Evolutionary conservation across 2,329 filamentous ascomycete genomes (phyloP), one percentile per base, ranked within the genome.

Genomic region (Claviceps monticola): DNA sequence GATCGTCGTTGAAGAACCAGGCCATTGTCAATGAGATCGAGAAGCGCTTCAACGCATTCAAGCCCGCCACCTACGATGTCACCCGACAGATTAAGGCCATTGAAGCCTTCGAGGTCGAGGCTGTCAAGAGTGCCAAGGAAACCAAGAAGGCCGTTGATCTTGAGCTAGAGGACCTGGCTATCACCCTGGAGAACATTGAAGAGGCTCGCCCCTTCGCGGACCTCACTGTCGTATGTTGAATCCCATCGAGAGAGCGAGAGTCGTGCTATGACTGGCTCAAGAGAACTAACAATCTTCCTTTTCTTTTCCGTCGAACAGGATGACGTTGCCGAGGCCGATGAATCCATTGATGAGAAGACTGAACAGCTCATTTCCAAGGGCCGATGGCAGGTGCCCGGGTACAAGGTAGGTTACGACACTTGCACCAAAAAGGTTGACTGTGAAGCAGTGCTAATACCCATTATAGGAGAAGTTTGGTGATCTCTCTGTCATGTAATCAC

Each of bases 281-380:
- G 21, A 23, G 42, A 23, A 44, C 21, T 44, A 26, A 44, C 16
- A 23, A 23, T 44, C 13, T 19, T 44, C 6, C 16, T 9, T 4
- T 41, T 16, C 21, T 44, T 23, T 44, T 34, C 9, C 29, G 29
- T 34, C 53, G 46, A 58, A 57, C 64, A 95, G 88, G 93, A 97
- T 71, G 93, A 98, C 67, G 86, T 98, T 71, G 88, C 87, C 56
- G 82, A 87, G 62, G 93, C 91, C 63, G 88, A 90, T 71, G 90
- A 93, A 64, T 91, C 95, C 61, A 96, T 98, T 71, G 91, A 97
- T 75, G 83, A 95, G 82, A 94, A 94, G 80, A 95, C 91, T 63
- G 75, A 83, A 64, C 83, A 93, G 75, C 82, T 98, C 69, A 90
- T 98, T 59, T 88, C 88, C 72, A 96, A 94, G 84, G 91, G 91